These are phyloP conservation scores for Thymus mandschuricus DNA, from an alignment of 257 asterid genomes.

Conservation along the genomic window DNA sequence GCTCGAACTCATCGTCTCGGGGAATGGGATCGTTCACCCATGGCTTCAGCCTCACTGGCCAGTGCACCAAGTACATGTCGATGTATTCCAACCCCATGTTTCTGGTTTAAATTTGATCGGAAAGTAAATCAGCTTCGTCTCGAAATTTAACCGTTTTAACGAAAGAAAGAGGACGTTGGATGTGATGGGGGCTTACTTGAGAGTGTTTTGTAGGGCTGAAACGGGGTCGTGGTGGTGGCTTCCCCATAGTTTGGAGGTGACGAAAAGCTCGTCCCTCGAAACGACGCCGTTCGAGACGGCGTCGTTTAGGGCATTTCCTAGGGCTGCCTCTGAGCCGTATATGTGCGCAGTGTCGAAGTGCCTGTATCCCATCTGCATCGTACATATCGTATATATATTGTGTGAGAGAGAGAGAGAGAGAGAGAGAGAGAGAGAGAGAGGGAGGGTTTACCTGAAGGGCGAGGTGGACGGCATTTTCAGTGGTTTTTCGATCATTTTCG, in stretches of 20 bases:
- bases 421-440: too few species aligned
- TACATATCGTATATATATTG: too few species aligned
- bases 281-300: conserved; percentile 49
- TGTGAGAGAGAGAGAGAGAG: too few species aligned
- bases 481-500: conserved; percentile 58
- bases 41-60: conserved; percentile 83
- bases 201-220: conserved; percentile 61
- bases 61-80: conserved; percentile 86
- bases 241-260: conserved; percentile 84
- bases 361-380: conserved; percentile 67
- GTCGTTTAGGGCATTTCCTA: conserved; percentile 61
- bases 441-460: conserved; percentile 61
- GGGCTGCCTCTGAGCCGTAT: conserved; percentile 77
- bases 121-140: too few species aligned
- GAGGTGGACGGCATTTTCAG: conserved; percentile 60
- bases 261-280: conserved; percentile 61
- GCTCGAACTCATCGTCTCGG: conserved; percentile 59
- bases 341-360: conserved; percentile 86
- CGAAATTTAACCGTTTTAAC: too few species aligned
- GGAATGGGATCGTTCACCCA: conserved; percentile 64
- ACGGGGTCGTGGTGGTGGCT: conserved; percentile 82
- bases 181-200: conserved; percentile 39
- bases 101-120: conserved; percentile 36
- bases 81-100: conserved; percentile 73
- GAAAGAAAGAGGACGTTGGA: too few species aligned